Evolutionary conservation across 495 filamentous ascomycete species (phyloP).

Genomic region (Podospora australis): DNA sequence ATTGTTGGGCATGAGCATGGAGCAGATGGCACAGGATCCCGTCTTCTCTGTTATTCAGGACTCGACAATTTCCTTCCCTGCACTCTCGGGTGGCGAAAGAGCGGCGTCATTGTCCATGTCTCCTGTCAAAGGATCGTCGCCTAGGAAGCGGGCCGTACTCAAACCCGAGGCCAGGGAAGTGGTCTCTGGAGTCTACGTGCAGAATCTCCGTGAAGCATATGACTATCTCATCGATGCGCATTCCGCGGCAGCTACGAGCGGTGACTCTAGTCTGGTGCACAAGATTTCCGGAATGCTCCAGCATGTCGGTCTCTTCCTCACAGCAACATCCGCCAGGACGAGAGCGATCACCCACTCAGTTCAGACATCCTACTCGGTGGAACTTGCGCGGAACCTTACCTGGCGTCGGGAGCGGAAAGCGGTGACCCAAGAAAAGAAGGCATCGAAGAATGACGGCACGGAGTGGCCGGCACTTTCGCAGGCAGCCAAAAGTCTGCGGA

Average conservation of each 20-base stretch:
- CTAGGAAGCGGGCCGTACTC: conserved; percentile 20
- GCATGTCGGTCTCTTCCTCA: conserved; percentile 59
- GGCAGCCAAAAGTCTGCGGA: conserved; percentile 20
- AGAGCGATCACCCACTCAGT: conserved; percentile 46
- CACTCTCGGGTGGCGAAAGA: conserved; percentile 38
- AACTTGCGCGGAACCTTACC: conserved; percentile 56
- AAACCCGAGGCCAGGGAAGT: conserved; percentile 22
- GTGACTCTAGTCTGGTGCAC: conserved; percentile 44
- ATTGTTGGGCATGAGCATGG: conserved; percentile 53
- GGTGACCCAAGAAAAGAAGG: conserved; percentile 35
- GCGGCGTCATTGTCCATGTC: conserved; percentile 13
- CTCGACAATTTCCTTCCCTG: conserved; percentile 79
- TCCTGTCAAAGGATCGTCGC: conserved; percentile 20
- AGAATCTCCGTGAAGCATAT: conserved; percentile 55
- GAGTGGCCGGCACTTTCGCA: conserved; percentile 25
- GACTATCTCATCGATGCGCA: conserved; percentile 53
- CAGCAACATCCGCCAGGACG: conserved; percentile 46
- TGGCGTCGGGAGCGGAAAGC: conserved; percentile 54
- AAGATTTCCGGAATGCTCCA: conserved; percentile 53
- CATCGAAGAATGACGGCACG: conserved; percentile 19
- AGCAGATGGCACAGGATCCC: conserved; percentile 68
- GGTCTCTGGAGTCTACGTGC: conserved; percentile 43
- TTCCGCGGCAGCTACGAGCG: conserved; percentile 42
- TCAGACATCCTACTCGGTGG: conserved; percentile 53
- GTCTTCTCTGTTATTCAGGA: conserved; percentile 86